Conservation (phyloP, 106 monocot genomes). For the Acorus calamus region DNA sequence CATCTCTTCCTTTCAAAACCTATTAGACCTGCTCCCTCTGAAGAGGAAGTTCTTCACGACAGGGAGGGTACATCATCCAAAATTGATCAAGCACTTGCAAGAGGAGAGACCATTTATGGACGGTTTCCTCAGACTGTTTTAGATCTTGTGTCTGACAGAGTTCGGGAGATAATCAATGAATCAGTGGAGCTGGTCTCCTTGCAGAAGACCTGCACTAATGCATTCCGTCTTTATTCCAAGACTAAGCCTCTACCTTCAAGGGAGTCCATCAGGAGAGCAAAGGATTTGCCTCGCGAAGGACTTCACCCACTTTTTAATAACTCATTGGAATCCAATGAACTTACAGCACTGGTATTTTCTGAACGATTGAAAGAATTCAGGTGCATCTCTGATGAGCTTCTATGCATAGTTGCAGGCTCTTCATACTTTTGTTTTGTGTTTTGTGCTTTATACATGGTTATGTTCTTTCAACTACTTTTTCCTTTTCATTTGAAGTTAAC, state of each 20-base stretch:
- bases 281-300: conserved; percentile 76
- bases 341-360: conserved; percentile 87
- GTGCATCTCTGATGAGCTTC: conserved; percentile 12
- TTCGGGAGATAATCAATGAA: conserved; percentile 49
- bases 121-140: conserved; percentile 77
- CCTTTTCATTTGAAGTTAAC: conserved; percentile 5
- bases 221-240: conserved; percentile 70
- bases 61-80: conserved; percentile 39
- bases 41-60: conserved; percentile 67
- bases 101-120: conserved; percentile 82
- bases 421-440: too few species aligned
- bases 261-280: conserved; percentile 75
- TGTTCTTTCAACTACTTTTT: too few species aligned
- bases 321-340: conserved; percentile 53
- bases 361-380: conserved; percentile 77
- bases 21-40: conserved; percentile 75
- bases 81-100: conserved; percentile 70
- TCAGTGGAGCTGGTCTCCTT: conserved; percentile 40
- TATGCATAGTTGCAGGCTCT: too few species aligned
- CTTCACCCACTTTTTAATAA: conserved; percentile 72
- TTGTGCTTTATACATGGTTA: too few species aligned
- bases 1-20: conserved; percentile 97
- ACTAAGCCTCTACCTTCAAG: conserved; percentile 77
- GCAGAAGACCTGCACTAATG: conserved; percentile 68
- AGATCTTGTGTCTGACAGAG: conserved; percentile 78